Evolutionary conservation across 225 moss, liverwort and hornwort genomes (phyloP), one percentile per base, ranked within the genome.

Genomic region (Marchantia paleacea): DNA sequence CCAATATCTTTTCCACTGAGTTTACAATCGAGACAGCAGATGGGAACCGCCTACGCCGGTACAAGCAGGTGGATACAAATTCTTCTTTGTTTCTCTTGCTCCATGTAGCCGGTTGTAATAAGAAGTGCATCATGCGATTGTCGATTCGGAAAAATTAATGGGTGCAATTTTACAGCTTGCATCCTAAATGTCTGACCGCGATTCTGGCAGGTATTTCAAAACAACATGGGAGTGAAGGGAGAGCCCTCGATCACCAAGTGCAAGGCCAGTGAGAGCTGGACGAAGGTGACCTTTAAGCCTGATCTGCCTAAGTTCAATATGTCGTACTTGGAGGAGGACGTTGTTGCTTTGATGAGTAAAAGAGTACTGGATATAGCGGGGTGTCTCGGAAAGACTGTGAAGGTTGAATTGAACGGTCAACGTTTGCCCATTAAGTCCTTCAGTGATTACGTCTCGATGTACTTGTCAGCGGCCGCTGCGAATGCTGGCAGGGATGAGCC

Each of bases 1-100:
- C 99, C 22, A 99, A 95, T 77, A 99, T 99, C 47, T 99, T 99
- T 78, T 99, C 99, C n/a, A 92, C 92, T 0, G 94, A 99, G 55
- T 99, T 99, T 19, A 91, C 81, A 8, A 95, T 99, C 6, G 99
- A 99, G 84, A 99, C 95, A 54, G 94, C 99, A 7, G 99, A 99
- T 79, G 95, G 99, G 50, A 91, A 73, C 81, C 94, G 99, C 22
- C 85, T 74, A 51, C 89, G 89, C 78, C 91, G 91, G 7, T 99
- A 99, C 77, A 99, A 99, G 78, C 99, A 99, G 91, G 99, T 99
- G 28, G 77, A 12, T n/a, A 39, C 39, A 12, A 14, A 73, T 58
- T 55, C n/a, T 7, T 9, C 28, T n/a, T 39, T 18, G 22, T 39
- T 39, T 16, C 10, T 69, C 4, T 69, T 69, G 24, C 12, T 13